Evolutionary conservation across 805 yeast genomes (phyloP).

Genomic region (Zygosaccharomyces bailii): DNA sequence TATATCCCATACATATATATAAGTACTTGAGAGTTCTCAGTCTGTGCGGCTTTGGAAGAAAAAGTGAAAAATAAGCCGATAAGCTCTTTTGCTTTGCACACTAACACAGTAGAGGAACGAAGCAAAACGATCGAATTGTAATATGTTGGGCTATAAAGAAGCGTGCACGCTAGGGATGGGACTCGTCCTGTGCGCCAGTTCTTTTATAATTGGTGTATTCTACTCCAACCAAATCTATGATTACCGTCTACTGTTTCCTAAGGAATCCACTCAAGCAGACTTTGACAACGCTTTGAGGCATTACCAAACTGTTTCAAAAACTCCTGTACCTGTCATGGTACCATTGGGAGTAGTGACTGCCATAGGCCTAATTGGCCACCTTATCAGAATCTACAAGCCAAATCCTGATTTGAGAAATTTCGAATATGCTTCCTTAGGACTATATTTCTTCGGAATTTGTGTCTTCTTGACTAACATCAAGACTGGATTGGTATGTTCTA

Average conservation of each 20-base stretch:
- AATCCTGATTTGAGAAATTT: conserved; percentile 76
- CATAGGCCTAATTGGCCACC: conserved; percentile 68
- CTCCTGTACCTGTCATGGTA: conserved; percentile 43
- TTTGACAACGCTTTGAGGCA: conserved; percentile 65
- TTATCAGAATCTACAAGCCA: conserved; percentile 84
- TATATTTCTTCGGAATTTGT: conserved; percentile 67
- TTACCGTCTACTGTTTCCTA: conserved; percentile 64
- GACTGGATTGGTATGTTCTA: conserved; percentile 69
- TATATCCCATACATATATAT: conserved; percentile 15
- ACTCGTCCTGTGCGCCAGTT: conserved; percentile 43
- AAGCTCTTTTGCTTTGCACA: not conserved
- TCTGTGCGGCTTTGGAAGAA: not conserved
- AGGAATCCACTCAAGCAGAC: conserved; percentile 47
- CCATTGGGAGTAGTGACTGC: conserved; percentile 61
- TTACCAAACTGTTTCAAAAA: conserved; percentile 67
- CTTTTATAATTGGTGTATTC: conserved; percentile 77
- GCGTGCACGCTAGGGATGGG: conserved; percentile 32
- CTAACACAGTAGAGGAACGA: not conserved
- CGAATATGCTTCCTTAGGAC: conserved; percentile 83
- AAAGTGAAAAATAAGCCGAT: not conserved
- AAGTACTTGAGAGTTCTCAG: not conserved
- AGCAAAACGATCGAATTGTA: not conserved
- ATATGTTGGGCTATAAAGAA: conserved; percentile 25
- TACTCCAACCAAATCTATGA: conserved; percentile 83
- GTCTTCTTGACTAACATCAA: conserved; percentile 83